Evolutionary conservation across 257 asterid genomes (phyloP).

Genomic region (Solanum chilense): DNA sequence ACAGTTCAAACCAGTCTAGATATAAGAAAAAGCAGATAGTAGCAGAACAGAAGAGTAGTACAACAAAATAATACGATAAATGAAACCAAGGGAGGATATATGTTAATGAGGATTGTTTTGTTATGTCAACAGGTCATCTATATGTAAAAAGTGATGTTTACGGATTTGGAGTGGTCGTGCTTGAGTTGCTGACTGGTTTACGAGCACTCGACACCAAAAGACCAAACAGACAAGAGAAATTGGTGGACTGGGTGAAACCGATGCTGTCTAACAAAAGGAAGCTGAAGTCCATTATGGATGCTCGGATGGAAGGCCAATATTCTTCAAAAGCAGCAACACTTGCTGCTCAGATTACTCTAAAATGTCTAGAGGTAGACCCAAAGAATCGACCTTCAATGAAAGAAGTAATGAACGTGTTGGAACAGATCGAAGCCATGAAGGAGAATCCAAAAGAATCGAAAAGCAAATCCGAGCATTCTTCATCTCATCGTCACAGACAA

Average conservation of each 20-base stretch:
- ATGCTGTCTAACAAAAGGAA: conserved; percentile 1
- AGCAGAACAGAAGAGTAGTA: neutral
- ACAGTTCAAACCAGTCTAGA: neutral
- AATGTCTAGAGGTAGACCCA: conserved; percentile 1
- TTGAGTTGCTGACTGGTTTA: conserved; percentile 11
- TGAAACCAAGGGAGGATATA: neutral
- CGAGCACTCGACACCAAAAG: conserved; percentile 3
- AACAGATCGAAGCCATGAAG: neutral
- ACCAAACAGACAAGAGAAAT: neutral
- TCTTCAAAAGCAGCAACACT: conserved; percentile 6
- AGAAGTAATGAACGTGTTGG: conserved; percentile 6
- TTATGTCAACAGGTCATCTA: conserved; percentile 2
- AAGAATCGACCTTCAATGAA: conserved; percentile 14
- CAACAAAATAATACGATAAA: neutral
- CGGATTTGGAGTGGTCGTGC: conserved; percentile 13
- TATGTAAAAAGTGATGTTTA: conserved; percentile 15
- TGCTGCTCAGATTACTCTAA: conserved; percentile 9
- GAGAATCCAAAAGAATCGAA: neutral
- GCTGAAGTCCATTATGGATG: conserved; percentile 7
- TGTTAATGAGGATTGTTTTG: neutral
- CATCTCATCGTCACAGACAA: neutral
- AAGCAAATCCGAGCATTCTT: neutral
- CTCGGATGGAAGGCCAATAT: conserved; percentile 8
- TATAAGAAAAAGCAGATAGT: neutral
- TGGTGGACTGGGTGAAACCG: conserved; percentile 11